Conservation (phyloP, 1,284 basidiomycete genomes). For the Singerocomus inundabilis region DNA sequence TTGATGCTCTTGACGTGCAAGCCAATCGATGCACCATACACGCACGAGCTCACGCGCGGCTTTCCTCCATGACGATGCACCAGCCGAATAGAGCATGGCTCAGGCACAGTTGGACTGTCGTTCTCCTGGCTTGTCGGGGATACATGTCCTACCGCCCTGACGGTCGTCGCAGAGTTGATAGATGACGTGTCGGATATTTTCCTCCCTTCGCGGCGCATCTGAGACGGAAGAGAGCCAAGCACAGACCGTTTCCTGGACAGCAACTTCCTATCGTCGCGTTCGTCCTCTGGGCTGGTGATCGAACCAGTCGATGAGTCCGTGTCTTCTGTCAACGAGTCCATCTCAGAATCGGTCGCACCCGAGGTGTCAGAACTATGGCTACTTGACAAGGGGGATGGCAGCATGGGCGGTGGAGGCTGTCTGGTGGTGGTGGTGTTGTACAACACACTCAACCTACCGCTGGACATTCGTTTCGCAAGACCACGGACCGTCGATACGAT, state of each 20-base stretch:
- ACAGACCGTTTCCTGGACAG: slow-evolving; percentile 37
- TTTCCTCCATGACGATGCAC: slow-evolving; percentile 26
- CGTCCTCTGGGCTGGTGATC: slow-evolving; percentile 50
- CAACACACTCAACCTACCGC: slow-evolving; percentile 30
- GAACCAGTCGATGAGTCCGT: slow-evolving; percentile 60
- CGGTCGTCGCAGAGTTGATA: slow-evolving; percentile 40
- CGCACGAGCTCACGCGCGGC: slow-evolving; percentile 29
- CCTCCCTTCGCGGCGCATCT: slow-evolving; percentile 46
- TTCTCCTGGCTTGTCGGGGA: slow-evolving; percentile 26
- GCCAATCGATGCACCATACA: slow-evolving; percentile 27
- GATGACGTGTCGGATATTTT: slow-evolving; percentile 58
- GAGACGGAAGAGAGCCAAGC: slow-evolving; percentile 43
- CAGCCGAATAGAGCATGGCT: slow-evolving; percentile 27
- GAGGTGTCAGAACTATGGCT: slow-evolving; percentile 42
- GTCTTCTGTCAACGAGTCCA: slow-evolving; percentile 62
- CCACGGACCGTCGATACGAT: slow-evolving; percentile 50
- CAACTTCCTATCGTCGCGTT: slow-evolving; percentile 42
- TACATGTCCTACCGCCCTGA: slow-evolving; percentile 27
- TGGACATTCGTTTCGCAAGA: slow-evolving; percentile 55
- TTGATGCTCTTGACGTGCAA: slow-evolving; percentile 16
- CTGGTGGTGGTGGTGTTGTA: slow-evolving; percentile 19
- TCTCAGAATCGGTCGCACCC: slow-evolving; percentile 56
- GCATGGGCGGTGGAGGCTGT: slow-evolving; percentile 17
- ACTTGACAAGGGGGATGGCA: slow-evolving; percentile 39
- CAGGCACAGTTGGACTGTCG: slow-evolving; percentile 15